A percentile compares a stretch with the other conserved stretches of the same genome.
These are phyloP conservation scores for Penicillium pancosmium DNA, from an alignment of 495 filamentous ascomycete species.

Conservation along the genomic window DNA sequence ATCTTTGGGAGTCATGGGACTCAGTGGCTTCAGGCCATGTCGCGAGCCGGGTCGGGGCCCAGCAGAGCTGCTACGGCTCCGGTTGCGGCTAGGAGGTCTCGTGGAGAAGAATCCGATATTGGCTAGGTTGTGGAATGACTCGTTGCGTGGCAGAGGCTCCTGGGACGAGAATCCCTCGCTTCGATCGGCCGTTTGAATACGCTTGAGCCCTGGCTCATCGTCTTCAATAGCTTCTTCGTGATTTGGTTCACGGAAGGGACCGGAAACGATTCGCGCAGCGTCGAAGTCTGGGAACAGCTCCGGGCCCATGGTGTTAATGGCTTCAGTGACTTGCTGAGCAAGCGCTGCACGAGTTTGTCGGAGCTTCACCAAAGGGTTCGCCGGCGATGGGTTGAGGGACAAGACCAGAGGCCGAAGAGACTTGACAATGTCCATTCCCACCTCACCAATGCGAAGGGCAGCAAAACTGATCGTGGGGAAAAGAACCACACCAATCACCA, in stretches of 20 bases:
- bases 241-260: slow-evolving; percentile 53
- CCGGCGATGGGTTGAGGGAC: slow-evolving; percentile 80
- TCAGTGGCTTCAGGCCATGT: slow-evolving; percentile 72
- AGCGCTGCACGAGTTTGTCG: slow-evolving; percentile 72
- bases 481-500: slow-evolving; percentile 70
- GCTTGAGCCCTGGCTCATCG: slow-evolving; percentile 27
- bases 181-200: slow-evolving; percentile 22
- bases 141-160: slow-evolving; percentile 76
- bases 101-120: slow-evolving; percentile 87
- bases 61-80: slow-evolving; percentile 66
- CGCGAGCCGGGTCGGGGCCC: slow-evolving; percentile 61
- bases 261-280: slow-evolving; percentile 72
- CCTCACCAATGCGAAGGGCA: slow-evolving; percentile 91
- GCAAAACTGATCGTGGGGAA: slow-evolving; percentile 92
- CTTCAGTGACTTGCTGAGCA: slow-evolving; percentile 78
- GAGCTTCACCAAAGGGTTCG: slow-evolving; percentile 81
- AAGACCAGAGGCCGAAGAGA: slow-evolving; percentile 88
- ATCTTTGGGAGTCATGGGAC: slow-evolving; percentile 68
- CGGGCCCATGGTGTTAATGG: slow-evolving; percentile 94
- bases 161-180: slow-evolving; percentile 37
- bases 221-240: slow-evolving; percentile 24
- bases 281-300: slow-evolving; percentile 98
- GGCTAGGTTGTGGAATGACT: slow-evolving; percentile 87
- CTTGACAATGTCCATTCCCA: slow-evolving; percentile 97
- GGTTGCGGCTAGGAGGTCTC: slow-evolving; percentile 67